These are phyloP conservation scores for Solanum chacoense DNA, from an alignment of 305 asterid species.

Conservation along the genomic window DNA sequence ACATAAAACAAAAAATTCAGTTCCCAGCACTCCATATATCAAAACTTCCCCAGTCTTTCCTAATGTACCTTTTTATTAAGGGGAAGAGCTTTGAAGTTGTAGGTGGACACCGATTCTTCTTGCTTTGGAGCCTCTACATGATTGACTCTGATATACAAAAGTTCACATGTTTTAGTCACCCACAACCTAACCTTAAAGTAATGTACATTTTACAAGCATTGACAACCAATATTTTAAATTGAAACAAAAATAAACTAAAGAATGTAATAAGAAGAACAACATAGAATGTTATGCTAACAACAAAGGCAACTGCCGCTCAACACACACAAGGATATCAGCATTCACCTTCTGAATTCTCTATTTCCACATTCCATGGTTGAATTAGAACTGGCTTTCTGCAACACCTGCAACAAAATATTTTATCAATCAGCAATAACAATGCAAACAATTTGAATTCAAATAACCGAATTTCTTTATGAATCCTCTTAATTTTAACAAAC, in stretches of 20 bases:
- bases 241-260: neutral
- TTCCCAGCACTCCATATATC: neutral
- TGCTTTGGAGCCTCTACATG: constrained; percentile 25
- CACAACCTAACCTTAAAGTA: neutral
- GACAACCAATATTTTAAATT: neutral
- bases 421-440: neutral
- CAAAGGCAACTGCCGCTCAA: neutral
- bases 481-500: neutral
- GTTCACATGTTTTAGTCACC: neutral
- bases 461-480: neutral
- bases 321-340: constrained; percentile 1
- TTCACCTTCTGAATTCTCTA: constrained; percentile 55
- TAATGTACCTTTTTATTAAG: constrained; percentile 59
- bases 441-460: neutral
- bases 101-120: constrained; percentile 30
- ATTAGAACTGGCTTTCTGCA: constrained; percentile 20
- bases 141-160: constrained; percentile 27
- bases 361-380: constrained; percentile 32
- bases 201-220: neutral
- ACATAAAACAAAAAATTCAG: constrained; percentile 3
- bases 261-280: neutral
- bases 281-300: neutral
- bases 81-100: constrained; percentile 76
- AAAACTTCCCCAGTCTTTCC: neutral
- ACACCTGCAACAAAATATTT: constrained; percentile 29